Conservation (phyloP, 1,284 basidiomycete genomes). For the Marasmius tenuissimus region DNA sequence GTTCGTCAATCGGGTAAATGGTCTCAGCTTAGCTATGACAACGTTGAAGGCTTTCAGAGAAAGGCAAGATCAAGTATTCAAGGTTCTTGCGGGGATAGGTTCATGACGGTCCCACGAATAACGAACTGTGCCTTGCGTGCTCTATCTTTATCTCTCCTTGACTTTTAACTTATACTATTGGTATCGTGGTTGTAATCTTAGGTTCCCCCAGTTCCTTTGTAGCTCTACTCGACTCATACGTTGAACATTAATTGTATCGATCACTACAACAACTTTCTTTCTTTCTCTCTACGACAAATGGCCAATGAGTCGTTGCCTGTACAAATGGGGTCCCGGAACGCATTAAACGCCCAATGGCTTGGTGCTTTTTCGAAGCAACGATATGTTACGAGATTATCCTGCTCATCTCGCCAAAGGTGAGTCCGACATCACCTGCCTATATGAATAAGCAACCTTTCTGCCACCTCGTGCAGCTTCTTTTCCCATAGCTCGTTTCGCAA, state of each 20-base stretch:
- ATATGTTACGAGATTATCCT: constrained; percentile 28
- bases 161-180: too few relatives aligned
- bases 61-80: constrained; percentile 70
- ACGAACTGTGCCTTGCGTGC: not conserved
- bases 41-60: constrained; percentile 68
- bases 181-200: too few relatives aligned
- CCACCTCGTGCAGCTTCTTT: constrained; percentile 37
- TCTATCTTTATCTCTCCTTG: too few relatives aligned
- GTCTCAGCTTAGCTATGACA: constrained; percentile 67
- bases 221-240: too few relatives aligned
- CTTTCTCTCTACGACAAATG: constrained; percentile 13
- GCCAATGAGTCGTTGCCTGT: constrained; percentile 52
- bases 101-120: not conserved
- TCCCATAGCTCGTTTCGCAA: not conserved
- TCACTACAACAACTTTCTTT: too few relatives aligned
- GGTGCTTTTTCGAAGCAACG: constrained; percentile 19
- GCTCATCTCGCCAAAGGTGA: constrained; percentile 20
- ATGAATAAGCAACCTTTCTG: constrained; percentile 60
- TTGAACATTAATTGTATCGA: too few relatives aligned
- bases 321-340: constrained; percentile 35
- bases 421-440: constrained; percentile 46
- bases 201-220: too few relatives aligned
- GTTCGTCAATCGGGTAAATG: constrained; percentile 75
- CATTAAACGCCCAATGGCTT: constrained; percentile 34
- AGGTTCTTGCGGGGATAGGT: constrained; percentile 52